Conservation (phyloP, 2,329 filamentous ascomycete genomes). For the Fusarium cyanostomum region DNA sequence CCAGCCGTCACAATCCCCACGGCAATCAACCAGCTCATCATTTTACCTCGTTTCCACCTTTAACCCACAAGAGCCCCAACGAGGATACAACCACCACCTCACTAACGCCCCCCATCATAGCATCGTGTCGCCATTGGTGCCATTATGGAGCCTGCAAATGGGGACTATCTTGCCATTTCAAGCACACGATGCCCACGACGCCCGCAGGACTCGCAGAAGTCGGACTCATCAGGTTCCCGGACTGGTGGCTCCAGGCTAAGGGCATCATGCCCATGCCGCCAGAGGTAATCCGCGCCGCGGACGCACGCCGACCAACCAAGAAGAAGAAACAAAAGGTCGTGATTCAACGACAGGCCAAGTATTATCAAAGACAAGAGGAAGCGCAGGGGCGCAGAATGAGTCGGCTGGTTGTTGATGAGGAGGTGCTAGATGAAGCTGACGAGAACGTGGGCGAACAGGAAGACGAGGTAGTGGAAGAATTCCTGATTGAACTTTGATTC, state of each 20-base stretch:
- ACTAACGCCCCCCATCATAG: neutral
- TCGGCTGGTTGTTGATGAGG: neutral
- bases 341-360: neutral
- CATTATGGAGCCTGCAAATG: conserved; percentile 58
- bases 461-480: conserved; percentile 9
- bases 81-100: conserved; percentile 2
- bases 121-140: conserved; percentile 58
- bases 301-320: conserved; percentile 9
- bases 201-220: conserved; percentile 52
- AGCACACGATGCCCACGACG: conserved; percentile 59
- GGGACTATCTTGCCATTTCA: conserved; percentile 54
- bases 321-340: conserved; percentile 20
- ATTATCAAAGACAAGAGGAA: neutral
- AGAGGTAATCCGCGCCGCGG: neutral
- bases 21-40: conserved; percentile 6
- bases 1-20: conserved; percentile 29
- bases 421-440: neutral
- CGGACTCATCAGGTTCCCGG: conserved; percentile 54
- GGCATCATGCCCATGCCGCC: conserved; percentile 27
- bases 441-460: neutral
- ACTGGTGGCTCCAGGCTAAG: conserved; percentile 52
- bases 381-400: neutral
- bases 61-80: neutral
- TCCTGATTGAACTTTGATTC: conserved; percentile 26
- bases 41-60: no score